Evolutionary conservation across 306 rosid genomes (phyloP).

Genomic region (Glycine tomentella): DNA sequence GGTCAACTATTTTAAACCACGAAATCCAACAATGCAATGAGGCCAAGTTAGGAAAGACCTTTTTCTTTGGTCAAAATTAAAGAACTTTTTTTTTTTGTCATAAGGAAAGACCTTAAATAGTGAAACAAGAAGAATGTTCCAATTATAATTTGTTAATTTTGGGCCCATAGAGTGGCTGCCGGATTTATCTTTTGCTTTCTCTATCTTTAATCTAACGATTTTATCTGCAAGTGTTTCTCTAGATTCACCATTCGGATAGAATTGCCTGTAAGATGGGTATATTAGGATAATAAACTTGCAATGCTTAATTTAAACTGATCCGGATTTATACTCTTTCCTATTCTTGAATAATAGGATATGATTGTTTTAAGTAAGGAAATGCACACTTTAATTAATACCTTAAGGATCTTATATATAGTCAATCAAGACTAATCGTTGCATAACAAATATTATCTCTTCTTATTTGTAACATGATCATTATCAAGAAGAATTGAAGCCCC

Average conservation of each 20-base stretch:
- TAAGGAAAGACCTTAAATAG: constrained; percentile 25
- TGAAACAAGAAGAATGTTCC: not conserved
- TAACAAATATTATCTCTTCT: not conserved
- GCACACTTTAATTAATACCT: not conserved
- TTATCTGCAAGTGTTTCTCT: not conserved
- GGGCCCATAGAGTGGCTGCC: not conserved
- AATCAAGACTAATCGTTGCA: not conserved
- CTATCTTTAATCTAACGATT: constrained; percentile 1
- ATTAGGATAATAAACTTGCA: not conserved
- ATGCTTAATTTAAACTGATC: not conserved
- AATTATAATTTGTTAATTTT: constrained; percentile 33
- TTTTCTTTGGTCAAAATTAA: too few relatives aligned
- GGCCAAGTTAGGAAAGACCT: not conserved
- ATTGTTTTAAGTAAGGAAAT: not conserved
- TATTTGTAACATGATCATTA: too few relatives aligned
- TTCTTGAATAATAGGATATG: not conserved
- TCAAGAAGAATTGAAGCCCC: too few relatives aligned
- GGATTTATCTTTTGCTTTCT: constrained; percentile 11
- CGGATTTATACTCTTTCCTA: not conserved
- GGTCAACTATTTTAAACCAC: too few relatives aligned
- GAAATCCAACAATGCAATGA: too few relatives aligned
- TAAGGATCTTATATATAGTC: not conserved
- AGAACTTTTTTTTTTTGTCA: too few relatives aligned
- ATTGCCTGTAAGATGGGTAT: not conserved
- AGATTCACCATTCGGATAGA: not conserved